phyloP scores from a whole-genome alignment of 495 filamentous ascomycete genomes.

The Tuber calosporum region DNA sequence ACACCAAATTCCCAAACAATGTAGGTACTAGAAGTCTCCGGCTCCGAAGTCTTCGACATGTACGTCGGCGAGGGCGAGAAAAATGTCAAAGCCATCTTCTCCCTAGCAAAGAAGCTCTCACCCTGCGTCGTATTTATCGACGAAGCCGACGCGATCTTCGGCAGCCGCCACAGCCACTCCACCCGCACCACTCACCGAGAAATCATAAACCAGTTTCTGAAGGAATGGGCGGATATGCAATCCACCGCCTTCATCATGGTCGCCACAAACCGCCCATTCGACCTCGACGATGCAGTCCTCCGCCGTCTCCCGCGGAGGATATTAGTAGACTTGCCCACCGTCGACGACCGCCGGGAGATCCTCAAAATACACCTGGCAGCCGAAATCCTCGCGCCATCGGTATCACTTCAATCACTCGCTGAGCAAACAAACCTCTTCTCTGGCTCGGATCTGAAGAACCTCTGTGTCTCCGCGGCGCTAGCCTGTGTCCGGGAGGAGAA shows the following conservation, averaged over 20 bases:
- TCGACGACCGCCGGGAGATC: slow-evolving; percentile 70
- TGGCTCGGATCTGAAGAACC: slow-evolving; percentile 91
- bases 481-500: slow-evolving; percentile 81
- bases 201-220: slow-evolving; percentile 92
- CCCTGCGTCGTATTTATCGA: slow-evolving; percentile 96
- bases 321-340: slow-evolving; percentile 76
- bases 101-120: slow-evolving; percentile 80
- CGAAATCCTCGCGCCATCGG: slow-evolving; percentile 61
- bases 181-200: slow-evolving; percentile 67
- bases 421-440: slow-evolving; percentile 83
- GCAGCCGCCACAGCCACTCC: slow-evolving; percentile 56
- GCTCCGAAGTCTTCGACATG: slow-evolving; percentile 80
- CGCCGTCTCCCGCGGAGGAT: slow-evolving; percentile 74
- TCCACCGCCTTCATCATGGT: slow-evolving; percentile 95
- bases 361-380: slow-evolving; percentile 75
- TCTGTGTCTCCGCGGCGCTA: slow-evolving; percentile 83
- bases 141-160: slow-evolving; percentile 88
- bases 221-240: slow-evolving; percentile 97
- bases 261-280: slow-evolving; percentile 91
- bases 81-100: slow-evolving; percentile 90
- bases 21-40: slow-evolving; percentile 50
- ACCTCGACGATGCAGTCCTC: slow-evolving; percentile 90
- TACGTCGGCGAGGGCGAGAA: slow-evolving; percentile 95
- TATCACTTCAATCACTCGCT: slow-evolving; percentile 64
- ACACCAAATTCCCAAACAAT: neutral